A percentile compares a stretch with the other conserved stretches of the same genome.
Evolutionary conservation across 2,329 filamentous ascomycete genomes (phyloP).

Genomic region (Coniella lustricola): DNA sequence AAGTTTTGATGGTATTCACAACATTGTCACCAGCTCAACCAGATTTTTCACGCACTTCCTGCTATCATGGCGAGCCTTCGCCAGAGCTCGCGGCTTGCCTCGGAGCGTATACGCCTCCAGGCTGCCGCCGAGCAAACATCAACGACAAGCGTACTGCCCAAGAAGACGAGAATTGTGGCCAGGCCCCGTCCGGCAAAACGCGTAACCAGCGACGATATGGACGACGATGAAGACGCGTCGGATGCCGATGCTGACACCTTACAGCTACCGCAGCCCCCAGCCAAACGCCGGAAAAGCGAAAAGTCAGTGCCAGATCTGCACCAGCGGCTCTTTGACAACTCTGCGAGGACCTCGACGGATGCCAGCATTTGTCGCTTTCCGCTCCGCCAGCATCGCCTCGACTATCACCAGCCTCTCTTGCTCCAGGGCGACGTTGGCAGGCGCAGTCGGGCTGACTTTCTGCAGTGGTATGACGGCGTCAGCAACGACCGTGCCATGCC

Average conservation of each 20-base stretch:
- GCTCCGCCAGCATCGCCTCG: conserved; percentile 27
- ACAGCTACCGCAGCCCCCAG: neutral
- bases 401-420: conserved; percentile 45
- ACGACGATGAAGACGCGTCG: too few species aligned
- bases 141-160: neutral
- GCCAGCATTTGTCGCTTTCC: conserved; percentile 18
- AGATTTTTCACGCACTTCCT: too few species aligned
- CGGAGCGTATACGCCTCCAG: conserved; percentile 8
- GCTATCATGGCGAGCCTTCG: conserved; percentile 3
- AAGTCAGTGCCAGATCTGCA: conserved; percentile 12
- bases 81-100: conserved; percentile 9
- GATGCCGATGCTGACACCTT: neutral
- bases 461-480: conserved; percentile 45
- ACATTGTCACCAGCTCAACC: neutral
- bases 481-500: conserved; percentile 46
- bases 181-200: neutral
- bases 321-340: conserved; percentile 19
- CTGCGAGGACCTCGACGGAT: neutral
- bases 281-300: neutral
- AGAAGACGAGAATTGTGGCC: neutral
- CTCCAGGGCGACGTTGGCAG: conserved; percentile 30
- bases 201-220: neutral
- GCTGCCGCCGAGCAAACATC: conserved; percentile 2
- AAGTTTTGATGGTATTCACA: neutral
- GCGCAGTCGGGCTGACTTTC: conserved; percentile 29